Evolutionary conservation across 352 stramenopile genomes (phyloP).

Genomic region (Phytophthora uliginosa): DNA sequence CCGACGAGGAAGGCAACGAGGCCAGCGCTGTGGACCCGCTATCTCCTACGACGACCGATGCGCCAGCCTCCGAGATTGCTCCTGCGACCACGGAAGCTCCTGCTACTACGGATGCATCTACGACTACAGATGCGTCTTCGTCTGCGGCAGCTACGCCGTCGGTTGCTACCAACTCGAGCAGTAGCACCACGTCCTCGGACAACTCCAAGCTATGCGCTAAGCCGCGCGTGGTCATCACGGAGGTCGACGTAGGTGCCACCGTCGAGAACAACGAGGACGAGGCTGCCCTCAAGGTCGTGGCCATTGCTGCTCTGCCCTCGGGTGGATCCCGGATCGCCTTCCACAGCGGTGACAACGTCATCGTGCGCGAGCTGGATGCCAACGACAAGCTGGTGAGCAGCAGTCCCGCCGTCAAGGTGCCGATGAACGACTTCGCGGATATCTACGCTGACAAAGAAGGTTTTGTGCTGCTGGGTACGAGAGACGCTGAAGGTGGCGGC

Average conservation of each 20-base stretch:
- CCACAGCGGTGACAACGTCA: constrained; percentile 52
- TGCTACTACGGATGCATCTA: no score
- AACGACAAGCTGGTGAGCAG: constrained; percentile 49
- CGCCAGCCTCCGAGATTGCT: no score
- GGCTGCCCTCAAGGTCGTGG: constrained; percentile 52
- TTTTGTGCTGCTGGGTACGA: constrained; percentile 54
- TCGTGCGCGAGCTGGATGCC: constrained; percentile 54
- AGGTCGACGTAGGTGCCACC: constrained; percentile 48
- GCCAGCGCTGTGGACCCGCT: no score
- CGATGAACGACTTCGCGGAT: constrained; percentile 56
- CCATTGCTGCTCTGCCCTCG: constrained; percentile 50
- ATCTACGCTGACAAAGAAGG: constrained; percentile 59
- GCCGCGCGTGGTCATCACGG: constrained; percentile 45
- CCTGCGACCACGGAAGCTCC: no score
- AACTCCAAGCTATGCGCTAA: constrained; percentile 42
- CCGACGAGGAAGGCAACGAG: no score
- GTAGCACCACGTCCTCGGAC: no score
- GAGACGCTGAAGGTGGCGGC: constrained; percentile 49
- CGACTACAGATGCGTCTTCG: no score
- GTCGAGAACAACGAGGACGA: constrained; percentile 57
- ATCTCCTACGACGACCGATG: no score
- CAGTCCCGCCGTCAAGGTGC: constrained; percentile 38
- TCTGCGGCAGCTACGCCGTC: no score
- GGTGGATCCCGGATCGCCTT: constrained; percentile 56
- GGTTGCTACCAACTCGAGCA: no score